Evolutionary conservation across 257 asterid genomes (phyloP).

Genomic region (Nicotiana otophora): DNA sequence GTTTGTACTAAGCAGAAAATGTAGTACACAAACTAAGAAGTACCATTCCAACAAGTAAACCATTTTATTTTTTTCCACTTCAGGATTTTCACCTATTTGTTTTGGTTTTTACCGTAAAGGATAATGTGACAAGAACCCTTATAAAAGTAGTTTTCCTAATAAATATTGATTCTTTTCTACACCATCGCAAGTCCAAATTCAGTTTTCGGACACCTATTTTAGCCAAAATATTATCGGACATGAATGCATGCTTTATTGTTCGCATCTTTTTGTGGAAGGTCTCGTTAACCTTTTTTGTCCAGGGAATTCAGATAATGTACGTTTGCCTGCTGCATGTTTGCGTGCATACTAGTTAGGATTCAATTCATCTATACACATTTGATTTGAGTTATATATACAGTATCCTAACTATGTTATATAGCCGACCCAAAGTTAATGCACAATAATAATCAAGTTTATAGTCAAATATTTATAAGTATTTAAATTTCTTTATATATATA

Average conservation of each 20-base stretch:
- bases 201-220: neutral
- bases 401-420: neutral
- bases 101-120: neutral
- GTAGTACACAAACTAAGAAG: neutral
- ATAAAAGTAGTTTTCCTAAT: neutral
- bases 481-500: no score
- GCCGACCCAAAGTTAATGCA: no score
- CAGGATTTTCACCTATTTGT: neutral
- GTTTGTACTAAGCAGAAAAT: no score
- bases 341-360: neutral
- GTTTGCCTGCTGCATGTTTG: neutral
- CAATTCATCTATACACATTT: neutral
- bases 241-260: neutral
- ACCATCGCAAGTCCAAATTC: neutral
- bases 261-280: neutral
- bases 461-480: no score
- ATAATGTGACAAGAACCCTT: neutral
- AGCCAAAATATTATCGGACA: neutral
- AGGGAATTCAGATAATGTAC: neutral
- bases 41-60: constrained; percentile 9
- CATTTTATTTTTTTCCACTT: neutral
- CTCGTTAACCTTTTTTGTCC: neutral
- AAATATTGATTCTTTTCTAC: neutral
- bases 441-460: no score
- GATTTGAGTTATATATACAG: no score